These are phyloP conservation scores for Penicillium fimorum DNA, from an alignment of 495 filamentous ascomycete species.

Conservation along the genomic window DNA sequence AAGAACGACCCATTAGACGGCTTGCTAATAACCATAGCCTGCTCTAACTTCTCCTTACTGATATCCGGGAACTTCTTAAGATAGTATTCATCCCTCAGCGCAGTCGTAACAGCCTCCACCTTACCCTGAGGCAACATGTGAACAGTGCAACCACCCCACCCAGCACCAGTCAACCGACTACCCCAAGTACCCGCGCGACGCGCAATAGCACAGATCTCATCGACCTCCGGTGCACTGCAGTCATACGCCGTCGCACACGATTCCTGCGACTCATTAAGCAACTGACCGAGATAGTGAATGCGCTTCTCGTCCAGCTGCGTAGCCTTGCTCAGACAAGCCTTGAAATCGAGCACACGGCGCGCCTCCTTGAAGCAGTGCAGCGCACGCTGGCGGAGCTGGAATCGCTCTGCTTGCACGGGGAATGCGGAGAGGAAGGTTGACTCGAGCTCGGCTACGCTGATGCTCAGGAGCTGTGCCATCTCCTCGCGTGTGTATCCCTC, in stretches of 20 bases:
- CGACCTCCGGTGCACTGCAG: slow-evolving; percentile 86
- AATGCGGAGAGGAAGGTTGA: slow-evolving; percentile 75
- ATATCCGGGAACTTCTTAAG: slow-evolving; percentile 66
- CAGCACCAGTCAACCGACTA: slow-evolving; percentile 85
- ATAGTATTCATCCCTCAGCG: slow-evolving; percentile 82
- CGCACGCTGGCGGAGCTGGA: slow-evolving; percentile 82
- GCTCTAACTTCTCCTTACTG: slow-evolving; percentile 66
- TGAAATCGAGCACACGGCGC: slow-evolving; percentile 79
- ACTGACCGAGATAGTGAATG: slow-evolving; percentile 68
- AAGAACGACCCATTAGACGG: slow-evolving; percentile 57
- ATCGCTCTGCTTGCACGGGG: slow-evolving; percentile 82
- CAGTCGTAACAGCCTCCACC: slow-evolving; percentile 75
- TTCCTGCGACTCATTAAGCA: slow-evolving; percentile 86
- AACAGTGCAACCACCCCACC: slow-evolving; percentile 95
- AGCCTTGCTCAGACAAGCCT: slow-evolving; percentile 61
- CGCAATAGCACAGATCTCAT: slow-evolving; percentile 80
- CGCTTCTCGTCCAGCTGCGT: slow-evolving; percentile 55
- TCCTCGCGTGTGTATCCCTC: slow-evolving; percentile 87
- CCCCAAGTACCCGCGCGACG: slow-evolving; percentile 76
- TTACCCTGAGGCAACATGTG: slow-evolving; percentile 86
- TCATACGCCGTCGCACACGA: slow-evolving; percentile 84
- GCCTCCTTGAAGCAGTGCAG: slow-evolving; percentile 90
- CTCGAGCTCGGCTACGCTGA: slow-evolving; percentile 68
- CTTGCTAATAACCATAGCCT: slow-evolving; percentile 86
- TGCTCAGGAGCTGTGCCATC: slow-evolving; percentile 69